Evolutionary conservation across 805 yeast genomes (phyloP), one percentile per base, ranked within the genome.

Genomic region (Ogataea minuta): DNA sequence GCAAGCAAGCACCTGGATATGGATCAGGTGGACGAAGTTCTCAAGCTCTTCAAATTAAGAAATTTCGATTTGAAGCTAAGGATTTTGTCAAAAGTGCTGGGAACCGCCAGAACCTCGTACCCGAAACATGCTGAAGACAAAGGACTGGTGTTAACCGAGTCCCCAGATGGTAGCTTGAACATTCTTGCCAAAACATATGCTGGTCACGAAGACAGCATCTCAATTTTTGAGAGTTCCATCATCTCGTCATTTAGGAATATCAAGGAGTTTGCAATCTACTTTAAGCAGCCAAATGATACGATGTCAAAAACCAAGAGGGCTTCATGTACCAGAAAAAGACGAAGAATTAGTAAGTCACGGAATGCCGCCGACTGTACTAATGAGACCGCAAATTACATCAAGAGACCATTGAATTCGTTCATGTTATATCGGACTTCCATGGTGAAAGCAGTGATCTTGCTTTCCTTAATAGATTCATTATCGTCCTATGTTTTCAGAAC

Each of bases 391-490:
- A 44, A 40, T 21, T 46, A 67, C 39, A 60, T 71, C 32, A 72
- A 71, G 45, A 62, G 77, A 28, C 76, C 76, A 1, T 57, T 70
- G 40, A 71, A 71, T 52, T 64, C 72, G 19, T 71, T 68, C 46
- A 71, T 71, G 76, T 57, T 71, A 8, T 71, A 72, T 48, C 59
- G 76, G 35, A 57, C 67, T 14, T 49, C 67, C 5, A 67, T 70
- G 63, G 65, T 71, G 12, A 69, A 67, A 44, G 63, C 63, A 9
- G 68, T 70, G 12, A 56, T 63, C 41, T 39, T 57, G 11, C 43
- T 56, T 5, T 46, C 56, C 6, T 45, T 56, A 27, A 46, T 57
- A 23, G 55, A 56, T 28, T 49, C 60, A 17, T 15, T 57, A 15
- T 44, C 59, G 8, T 28, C 46, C 1, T 50, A 41, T 40, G 28